Conservation (phyloP, 177 flowering plant species). For the Telopea speciosissima region DNA sequence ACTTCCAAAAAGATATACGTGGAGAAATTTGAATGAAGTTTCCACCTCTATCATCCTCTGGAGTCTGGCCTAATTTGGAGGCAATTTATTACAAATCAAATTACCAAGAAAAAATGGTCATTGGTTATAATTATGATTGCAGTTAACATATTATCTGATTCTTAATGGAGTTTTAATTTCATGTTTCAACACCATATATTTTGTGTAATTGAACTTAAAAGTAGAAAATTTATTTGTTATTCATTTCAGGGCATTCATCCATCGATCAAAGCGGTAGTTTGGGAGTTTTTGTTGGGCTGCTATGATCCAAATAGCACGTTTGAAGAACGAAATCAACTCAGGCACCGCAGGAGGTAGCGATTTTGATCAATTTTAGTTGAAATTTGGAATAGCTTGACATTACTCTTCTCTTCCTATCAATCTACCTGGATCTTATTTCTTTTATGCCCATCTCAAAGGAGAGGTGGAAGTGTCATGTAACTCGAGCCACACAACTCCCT, state of each 20-base stretch:
- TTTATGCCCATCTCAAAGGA: background rate
- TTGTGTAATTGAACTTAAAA: background rate
- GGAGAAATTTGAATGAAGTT: background rate
- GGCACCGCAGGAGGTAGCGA: constrained; percentile 59
- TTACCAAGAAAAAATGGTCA: background rate
- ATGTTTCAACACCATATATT: background rate
- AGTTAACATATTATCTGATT: background rate
- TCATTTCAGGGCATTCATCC: constrained; percentile 77
- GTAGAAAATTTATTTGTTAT: background rate
- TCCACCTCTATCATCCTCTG: background rate
- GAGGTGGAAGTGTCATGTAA: constrained; percentile 1
- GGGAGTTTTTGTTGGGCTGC: constrained; percentile 91
- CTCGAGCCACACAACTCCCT: background rate
- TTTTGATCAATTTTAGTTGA: constrained; percentile 7
- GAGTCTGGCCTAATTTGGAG: background rate
- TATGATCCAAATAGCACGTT: constrained; percentile 77
- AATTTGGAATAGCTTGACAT: background rate
- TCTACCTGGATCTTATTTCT: background rate
- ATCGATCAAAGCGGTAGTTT: constrained; percentile 72
- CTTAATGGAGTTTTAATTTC: background rate
- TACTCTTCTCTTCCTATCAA: background rate
- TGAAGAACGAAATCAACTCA: constrained; percentile 53
- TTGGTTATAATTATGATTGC: background rate
- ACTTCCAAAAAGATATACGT: background rate
- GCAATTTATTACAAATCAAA: too few relatives aligned